Base-by-base conservation (phyloP, 257 asterid genomes). In the Solanum acaule region DNA sequence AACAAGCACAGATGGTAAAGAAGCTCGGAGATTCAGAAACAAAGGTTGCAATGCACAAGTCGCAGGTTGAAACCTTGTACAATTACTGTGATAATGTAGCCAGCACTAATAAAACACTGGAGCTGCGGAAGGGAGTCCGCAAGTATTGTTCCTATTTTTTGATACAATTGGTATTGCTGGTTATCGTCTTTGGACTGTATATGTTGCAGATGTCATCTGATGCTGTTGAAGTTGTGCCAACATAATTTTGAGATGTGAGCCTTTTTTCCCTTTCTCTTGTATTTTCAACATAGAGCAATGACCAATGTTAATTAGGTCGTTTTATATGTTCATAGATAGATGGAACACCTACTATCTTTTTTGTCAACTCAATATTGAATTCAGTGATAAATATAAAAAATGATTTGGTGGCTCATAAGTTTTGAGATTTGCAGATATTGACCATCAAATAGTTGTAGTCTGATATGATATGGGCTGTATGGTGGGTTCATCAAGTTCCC, bases 161-260 rank as follows among this genome's bases (percentile, higher is more conserved):
- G 5, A 42, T 91, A 85, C 99, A 94, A 92, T 70, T 95, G 71
- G 88, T 90, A 40, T 78, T 93, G 92, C 88, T 95, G 86, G 75
- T 87, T 75, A 56, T 91, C 88, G 35, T 93, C 56, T 85, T 91
- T 56, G 85, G 89, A 70, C 44, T 91, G 88, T 44, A 94, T 44
- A 42, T 90, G 14, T 86, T 81, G 88, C 92, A 88, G 90, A 90
- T 91, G 52, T 89, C 94, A 15, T 93, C 91, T 34, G 88, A 72
- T 89, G 70, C 89, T 27, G 85, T 15, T 44, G 85, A 79, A 91
- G 89, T 93, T 91, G 96, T 93, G 85, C 98, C 99, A 4, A 96
- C 99, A 35, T 96, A 90, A 93, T 87, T 91, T 85, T 86, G 78
- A 84, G 73, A 87, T 75, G 85, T 67, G 65, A 38, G 59, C 35